These are phyloP conservation scores for Ehretia macrophylla DNA, from an alignment of 257 asterid genomes.

Conservation along the genomic window DNA sequence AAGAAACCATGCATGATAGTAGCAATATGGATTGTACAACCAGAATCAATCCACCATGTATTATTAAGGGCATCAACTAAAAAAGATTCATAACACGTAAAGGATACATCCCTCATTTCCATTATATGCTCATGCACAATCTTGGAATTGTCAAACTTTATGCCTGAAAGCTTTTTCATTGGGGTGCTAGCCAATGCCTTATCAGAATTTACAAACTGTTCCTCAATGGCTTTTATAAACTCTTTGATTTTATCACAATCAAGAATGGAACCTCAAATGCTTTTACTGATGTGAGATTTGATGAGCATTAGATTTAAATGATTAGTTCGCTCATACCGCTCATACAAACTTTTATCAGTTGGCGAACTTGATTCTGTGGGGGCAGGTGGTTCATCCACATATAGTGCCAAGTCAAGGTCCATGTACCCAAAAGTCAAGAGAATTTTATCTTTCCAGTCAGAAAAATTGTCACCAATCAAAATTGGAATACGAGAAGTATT, in stretches of 20 bases:
- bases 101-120: not conserved
- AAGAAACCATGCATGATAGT: not conserved
- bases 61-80: not conserved
- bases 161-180: constrained; percentile 7
- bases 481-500: not conserved
- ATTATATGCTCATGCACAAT: not conserved
- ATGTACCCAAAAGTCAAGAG: not conserved
- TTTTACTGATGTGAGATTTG: not conserved
- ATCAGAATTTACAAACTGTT: constrained; percentile 3
- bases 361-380: constrained; percentile 2
- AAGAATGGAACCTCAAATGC: not conserved
- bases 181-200: constrained; percentile 3
- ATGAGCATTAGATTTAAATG: constrained; percentile 3
- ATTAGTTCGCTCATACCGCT: constrained; percentile 1
- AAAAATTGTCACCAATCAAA: not conserved
- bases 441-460: not conserved
- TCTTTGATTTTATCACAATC: not conserved
- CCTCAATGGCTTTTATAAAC: not conserved
- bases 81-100: not conserved
- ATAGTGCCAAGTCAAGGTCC: constrained; percentile 3
- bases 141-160: not conserved
- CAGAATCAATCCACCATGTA: not conserved
- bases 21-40: not conserved
- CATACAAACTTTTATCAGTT: not conserved
- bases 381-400: not conserved